phyloP scores from a whole-genome alignment of 2,329 filamentous ascomycete species.

The Huntiella decipiens region DNA sequence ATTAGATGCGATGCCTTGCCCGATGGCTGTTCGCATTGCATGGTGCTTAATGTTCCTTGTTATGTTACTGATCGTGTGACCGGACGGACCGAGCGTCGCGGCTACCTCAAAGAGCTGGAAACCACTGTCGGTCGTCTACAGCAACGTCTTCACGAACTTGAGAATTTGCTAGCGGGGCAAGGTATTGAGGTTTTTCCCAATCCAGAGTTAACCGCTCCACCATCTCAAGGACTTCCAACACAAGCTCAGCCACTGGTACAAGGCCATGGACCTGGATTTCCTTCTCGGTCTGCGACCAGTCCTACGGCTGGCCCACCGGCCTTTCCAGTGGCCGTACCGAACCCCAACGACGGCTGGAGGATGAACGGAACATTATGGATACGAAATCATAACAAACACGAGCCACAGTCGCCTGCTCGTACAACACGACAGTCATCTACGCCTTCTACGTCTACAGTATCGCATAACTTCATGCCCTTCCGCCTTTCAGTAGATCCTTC shows the following conservation, averaged over 20 bases:
- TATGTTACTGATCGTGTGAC: conserved; percentile 76
- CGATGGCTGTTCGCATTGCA: conserved; percentile 66
- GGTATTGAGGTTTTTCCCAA: conserved; percentile 34
- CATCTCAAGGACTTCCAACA: neutral
- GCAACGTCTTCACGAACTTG: conserved; percentile 41
- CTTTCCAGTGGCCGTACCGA: neutral
- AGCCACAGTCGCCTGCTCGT: neutral
- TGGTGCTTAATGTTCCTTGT: conserved; percentile 57
- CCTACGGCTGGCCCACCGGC: too few relatives aligned
- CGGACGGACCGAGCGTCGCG: conserved; percentile 58
- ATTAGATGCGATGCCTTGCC: conserved; percentile 70
- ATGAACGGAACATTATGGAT: conserved; percentile 1
- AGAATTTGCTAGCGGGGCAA: conserved; percentile 41
- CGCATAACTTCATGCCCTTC: conserved; percentile 22
- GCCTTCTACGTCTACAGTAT: conserved; percentile 13
- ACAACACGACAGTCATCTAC: conserved; percentile 12
- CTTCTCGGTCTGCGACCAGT: too few relatives aligned
- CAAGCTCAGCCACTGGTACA: neutral
- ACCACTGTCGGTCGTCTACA: conserved; percentile 47
- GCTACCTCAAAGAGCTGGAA: conserved; percentile 62
- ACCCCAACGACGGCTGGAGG: neutral
- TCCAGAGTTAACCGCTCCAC: neutral
- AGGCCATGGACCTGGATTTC: neutral
- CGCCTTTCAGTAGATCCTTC: conserved; percentile 38
- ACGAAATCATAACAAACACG: neutral